Evolutionary conservation across 78 protist species (phyloP).

Genomic region (Salpingoeca rosetta): DNA sequence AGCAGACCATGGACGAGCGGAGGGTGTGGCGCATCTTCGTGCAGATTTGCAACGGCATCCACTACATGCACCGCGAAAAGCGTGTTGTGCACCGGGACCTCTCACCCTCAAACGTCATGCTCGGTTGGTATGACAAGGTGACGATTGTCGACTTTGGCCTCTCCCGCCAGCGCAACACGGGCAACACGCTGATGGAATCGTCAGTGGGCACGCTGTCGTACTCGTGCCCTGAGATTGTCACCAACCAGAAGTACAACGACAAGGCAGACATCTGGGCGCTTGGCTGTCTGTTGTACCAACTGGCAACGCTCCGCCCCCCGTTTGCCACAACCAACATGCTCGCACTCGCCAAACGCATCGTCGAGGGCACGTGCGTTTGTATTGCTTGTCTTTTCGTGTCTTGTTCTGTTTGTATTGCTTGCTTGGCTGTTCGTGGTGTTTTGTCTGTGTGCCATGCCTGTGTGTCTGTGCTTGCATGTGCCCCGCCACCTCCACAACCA

Average conservation of each 20-base stretch:
- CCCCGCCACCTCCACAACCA: no score
- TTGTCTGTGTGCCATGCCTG: no score
- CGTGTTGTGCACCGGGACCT: not conserved
- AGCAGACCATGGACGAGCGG: not conserved
- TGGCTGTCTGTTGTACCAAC: not conserved
- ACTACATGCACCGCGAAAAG: not conserved
- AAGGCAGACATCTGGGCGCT: conserved; percentile 13
- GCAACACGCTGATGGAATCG: not conserved
- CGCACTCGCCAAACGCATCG: not conserved
- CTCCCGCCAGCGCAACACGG: not conserved
- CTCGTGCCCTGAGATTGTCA: conserved; percentile 1
- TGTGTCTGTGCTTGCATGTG: no score
- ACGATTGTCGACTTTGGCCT: conserved; percentile 8
- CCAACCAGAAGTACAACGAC: not conserved
- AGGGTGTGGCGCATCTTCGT: not conserved
- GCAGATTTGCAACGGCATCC: not conserved
- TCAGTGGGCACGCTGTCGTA: conserved; percentile 4
- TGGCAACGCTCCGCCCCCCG: not conserved
- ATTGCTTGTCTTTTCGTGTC: no score
- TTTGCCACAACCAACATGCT: not conserved
- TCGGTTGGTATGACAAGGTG: not conserved
- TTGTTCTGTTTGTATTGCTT: no score
- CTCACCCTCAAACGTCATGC: conserved; percentile 6
- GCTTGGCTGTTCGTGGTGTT: no score
- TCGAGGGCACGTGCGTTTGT: no score